Evolutionary conservation across 2,329 filamentous ascomycete species (phyloP).

Genomic region (Camillea tinctor): DNA sequence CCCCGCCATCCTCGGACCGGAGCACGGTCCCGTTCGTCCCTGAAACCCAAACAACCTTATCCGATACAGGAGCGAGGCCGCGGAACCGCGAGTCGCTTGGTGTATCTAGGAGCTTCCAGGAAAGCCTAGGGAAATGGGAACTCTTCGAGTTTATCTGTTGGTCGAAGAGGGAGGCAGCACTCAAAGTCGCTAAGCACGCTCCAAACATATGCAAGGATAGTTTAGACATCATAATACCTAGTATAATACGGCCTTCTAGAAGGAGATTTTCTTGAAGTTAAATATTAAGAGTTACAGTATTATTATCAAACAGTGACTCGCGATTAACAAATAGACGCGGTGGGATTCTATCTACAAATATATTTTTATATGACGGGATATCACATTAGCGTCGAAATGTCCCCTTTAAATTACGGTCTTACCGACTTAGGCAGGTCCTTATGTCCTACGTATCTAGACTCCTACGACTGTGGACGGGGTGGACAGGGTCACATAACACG

Average conservation of each 20-base stretch:
- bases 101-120: constrained; percentile 29
- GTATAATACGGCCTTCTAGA: not conserved
- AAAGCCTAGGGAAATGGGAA: not conserved
- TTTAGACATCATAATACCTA: not conserved
- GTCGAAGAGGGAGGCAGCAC: not conserved
- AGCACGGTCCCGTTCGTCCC: constrained; percentile 33
- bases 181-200: not conserved
- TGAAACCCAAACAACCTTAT: constrained; percentile 32
- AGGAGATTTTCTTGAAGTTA: not conserved
- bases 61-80: constrained; percentile 32
- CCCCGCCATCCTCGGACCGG: constrained; percentile 29
- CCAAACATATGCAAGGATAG: not conserved
- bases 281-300: not conserved
- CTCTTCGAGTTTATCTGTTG: not conserved
- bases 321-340: not conserved
- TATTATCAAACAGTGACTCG: not conserved
- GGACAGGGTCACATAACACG: too few relatives aligned
- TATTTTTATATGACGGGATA: not conserved
- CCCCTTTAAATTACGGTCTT: not conserved
- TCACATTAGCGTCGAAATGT: not conserved
- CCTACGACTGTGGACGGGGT: too few relatives aligned
- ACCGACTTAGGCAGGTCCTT: not conserved
- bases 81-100: constrained; percentile 30
- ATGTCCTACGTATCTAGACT: not conserved
- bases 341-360: not conserved